A percentile compares a stretch with the other conserved stretches of the same genome.
Conservation (phyloP, 768 basidiomycete genomes). For the Russula sp. region DNA sequence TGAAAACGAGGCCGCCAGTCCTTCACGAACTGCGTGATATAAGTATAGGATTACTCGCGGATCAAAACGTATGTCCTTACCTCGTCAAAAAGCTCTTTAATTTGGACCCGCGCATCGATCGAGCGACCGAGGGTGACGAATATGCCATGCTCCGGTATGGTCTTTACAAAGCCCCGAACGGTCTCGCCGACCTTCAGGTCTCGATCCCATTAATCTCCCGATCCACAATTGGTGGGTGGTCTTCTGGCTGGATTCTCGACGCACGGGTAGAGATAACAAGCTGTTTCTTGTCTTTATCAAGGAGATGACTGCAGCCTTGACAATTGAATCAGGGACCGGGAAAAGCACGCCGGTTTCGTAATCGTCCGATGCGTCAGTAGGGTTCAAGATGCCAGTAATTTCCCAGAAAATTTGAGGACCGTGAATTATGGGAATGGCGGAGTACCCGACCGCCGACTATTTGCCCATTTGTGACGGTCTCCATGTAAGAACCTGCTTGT, state of each 20-base stretch:
- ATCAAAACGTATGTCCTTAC: constrained; percentile 36
- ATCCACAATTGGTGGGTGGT: constrained; percentile 53
- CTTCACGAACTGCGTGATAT: constrained; percentile 70
- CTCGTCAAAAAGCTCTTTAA: constrained; percentile 90
- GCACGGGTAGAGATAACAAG: constrained; percentile 77
- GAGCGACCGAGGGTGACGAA: constrained; percentile 82
- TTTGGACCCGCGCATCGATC: constrained; percentile 91
- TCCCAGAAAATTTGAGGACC: constrained; percentile 68
- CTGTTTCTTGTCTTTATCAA: constrained; percentile 66
- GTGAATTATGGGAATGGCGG: constrained; percentile 70
- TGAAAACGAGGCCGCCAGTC: constrained; percentile 89
- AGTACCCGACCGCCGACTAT: constrained; percentile 78
- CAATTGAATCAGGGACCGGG: constrained; percentile 59
- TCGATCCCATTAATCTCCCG: constrained; percentile 58
- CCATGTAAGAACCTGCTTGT: constrained; percentile 59
- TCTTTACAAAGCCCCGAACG: constrained; percentile 89
- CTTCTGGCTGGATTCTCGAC: constrained; percentile 62
- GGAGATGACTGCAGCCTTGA: constrained; percentile 68
- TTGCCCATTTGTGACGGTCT: constrained; percentile 67
- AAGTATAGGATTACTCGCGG: neutral
- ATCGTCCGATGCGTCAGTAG: constrained; percentile 80
- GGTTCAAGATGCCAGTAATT: constrained; percentile 76
- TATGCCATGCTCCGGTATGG: constrained; percentile 78
- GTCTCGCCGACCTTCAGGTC: constrained; percentile 69
- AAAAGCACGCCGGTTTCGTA: constrained; percentile 57